Evolutionary conservation across 352 stramenopile genomes (phyloP).

Genomic region (Salisapilia sapeloensis): DNA sequence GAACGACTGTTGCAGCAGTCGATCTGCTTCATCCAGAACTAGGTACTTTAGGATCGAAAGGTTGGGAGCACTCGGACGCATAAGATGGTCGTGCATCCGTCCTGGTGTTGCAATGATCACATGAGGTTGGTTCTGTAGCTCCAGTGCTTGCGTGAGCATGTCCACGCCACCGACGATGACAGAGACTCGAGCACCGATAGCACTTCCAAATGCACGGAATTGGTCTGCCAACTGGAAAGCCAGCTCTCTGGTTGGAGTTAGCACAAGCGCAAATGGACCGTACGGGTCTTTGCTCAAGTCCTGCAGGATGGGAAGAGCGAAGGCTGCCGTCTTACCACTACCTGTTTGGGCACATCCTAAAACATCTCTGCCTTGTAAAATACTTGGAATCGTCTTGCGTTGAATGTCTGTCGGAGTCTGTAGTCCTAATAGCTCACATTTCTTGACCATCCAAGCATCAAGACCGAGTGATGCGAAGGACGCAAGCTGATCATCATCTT

Average conservation of each 20-base stretch:
- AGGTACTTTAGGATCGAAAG: conserved; percentile 86
- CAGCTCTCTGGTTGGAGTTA: conserved; percentile 95
- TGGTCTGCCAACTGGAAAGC: conserved; percentile 97
- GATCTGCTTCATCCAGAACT: conserved; percentile 97
- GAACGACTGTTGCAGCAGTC: conserved; percentile 81
- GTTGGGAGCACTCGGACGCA: conserved; percentile 81
- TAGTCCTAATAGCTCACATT: conserved; percentile 73
- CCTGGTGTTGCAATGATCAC: conserved; percentile 96
- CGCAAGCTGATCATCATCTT: conserved; percentile 7
- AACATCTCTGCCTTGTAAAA: conserved; percentile 83
- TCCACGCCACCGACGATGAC: conserved; percentile 94
- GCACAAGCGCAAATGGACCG: conserved; percentile 90
- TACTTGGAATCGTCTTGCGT: conserved; percentile 80
- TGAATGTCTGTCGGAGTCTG: conserved; percentile 81
- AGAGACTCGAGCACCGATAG: conserved; percentile 72
- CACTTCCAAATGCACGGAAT: conserved; percentile 91
- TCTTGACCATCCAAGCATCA: conserved; percentile 76
- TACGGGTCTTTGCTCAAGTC: conserved; percentile 86
- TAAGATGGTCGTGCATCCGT: conserved; percentile 85
- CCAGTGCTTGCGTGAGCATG: conserved; percentile 85
- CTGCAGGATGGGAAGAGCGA: conserved; percentile 96
- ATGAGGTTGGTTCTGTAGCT: conserved; percentile 85
- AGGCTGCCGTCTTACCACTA: conserved; percentile 96
- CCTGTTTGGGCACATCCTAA: conserved; percentile 89
- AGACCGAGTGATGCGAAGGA: conserved; percentile 72